Percentiles rank a stretch among this genome's conserved stretches.
These are phyloP conservation scores for Vigna radiata DNA, from an alignment of 306 rosid genomes.

Conservation along the genomic window DNA sequence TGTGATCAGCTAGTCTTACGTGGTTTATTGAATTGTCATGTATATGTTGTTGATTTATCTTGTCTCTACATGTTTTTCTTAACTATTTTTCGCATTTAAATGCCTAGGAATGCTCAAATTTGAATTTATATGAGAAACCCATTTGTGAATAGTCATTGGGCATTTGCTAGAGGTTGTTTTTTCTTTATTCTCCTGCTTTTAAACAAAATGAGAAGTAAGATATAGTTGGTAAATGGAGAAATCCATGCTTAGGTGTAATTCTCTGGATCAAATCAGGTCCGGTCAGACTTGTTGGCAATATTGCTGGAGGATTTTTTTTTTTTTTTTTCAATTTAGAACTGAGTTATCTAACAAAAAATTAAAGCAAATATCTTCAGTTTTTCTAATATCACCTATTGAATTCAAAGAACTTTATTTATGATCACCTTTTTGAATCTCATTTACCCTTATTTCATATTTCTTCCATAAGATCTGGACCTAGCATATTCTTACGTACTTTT, in stretches of 20 bases:
- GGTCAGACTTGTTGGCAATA: background rate
- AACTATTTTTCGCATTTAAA: conserved; percentile 5
- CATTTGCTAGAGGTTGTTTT: conserved; percentile 14
- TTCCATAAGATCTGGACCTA: background rate
- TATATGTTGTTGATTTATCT: conserved; percentile 14
- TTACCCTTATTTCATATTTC: background rate
- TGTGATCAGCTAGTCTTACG: conserved; percentile 20
- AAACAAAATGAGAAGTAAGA: background rate
- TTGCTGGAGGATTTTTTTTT: background rate
- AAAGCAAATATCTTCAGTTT: background rate
- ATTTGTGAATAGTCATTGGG: conserved; percentile 6
- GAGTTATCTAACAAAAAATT: background rate
- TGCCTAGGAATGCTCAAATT: background rate
- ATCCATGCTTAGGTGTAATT: background rate
- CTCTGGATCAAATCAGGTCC: background rate
- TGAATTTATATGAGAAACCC: background rate
- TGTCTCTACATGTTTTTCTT: background rate
- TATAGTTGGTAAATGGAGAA: background rate
- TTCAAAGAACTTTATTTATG: background rate
- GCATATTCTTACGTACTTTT: background rate
- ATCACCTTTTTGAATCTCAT: background rate
- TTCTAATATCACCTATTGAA: background rate
- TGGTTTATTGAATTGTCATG: conserved; percentile 27
- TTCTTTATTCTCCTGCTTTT: background rate
- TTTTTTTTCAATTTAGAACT: background rate